phyloP scores from a whole-genome alignment of 345 rosid species.

The Syzygium oleosum region DNA sequence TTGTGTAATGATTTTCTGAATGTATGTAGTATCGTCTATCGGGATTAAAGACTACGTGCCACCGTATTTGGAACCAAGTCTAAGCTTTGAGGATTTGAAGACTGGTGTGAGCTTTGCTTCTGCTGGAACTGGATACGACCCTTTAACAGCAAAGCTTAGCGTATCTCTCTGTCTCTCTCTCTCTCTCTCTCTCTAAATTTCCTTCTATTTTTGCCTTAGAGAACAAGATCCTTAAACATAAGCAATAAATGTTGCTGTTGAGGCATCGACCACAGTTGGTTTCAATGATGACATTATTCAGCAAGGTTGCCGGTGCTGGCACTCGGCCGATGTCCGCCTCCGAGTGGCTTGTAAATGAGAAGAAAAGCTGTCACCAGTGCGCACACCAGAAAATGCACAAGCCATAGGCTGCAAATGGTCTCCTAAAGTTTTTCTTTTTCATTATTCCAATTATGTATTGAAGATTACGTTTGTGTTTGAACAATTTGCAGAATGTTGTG shows the following conservation, averaged over 20 bases:
- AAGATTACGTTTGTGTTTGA: neutral
- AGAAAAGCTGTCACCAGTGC: neutral
- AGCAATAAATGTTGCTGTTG: neutral
- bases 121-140: slow-evolving; percentile 79
- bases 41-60: slow-evolving; percentile 70
- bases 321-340: neutral
- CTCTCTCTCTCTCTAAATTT: neutral
- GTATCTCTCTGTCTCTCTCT: slow-evolving; percentile 19
- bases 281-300: neutral
- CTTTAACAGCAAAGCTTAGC: slow-evolving; percentile 49
- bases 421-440: neutral
- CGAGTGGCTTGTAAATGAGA: neutral
- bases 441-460: neutral
- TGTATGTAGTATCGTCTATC: slow-evolving; percentile 44
- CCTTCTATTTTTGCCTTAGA: neutral
- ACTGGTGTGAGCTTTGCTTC: slow-evolving; percentile 92
- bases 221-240: neutral
- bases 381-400: neutral
- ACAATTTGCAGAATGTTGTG: slow-evolving; percentile 31
- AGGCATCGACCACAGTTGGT: neutral
- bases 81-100: slow-evolving; percentile 53
- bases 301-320: neutral
- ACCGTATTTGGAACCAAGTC: slow-evolving; percentile 69
- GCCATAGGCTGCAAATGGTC: neutral
- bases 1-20: neutral